These are phyloP conservation scores for Cryptococcus depauperatus DNA, from an alignment of 1,284 basidiomycete species.

Conservation along the genomic window DNA sequence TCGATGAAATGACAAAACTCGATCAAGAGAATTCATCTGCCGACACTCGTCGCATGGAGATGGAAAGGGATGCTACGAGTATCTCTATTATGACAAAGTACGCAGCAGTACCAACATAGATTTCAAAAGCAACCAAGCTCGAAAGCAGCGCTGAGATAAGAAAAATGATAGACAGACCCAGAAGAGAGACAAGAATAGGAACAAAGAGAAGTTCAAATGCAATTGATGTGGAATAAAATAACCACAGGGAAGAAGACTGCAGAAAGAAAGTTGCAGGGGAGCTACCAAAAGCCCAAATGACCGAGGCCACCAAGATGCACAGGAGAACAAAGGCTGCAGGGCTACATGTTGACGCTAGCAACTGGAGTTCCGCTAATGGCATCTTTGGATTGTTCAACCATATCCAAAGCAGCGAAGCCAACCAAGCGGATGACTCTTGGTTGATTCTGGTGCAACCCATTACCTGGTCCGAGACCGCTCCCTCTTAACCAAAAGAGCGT, in stretches of 20 bases:
- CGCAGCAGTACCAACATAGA: too few species aligned
- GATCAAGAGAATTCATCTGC: too few species aligned
- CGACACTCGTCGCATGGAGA: too few species aligned
- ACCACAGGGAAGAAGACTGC: background rate
- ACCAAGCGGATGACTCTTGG: too few species aligned
- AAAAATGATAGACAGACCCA: background rate
- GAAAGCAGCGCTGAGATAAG: background rate
- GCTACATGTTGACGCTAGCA: background rate
- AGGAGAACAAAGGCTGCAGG: background rate
- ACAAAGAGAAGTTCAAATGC: background rate
- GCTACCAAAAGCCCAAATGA: background rate
- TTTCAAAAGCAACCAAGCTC: background rate
- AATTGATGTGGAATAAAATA: background rate
- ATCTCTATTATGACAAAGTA: too few species aligned
- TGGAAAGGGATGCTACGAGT: too few species aligned
- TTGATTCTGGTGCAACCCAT: background rate
- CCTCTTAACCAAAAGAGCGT: background rate
- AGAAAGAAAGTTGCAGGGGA: background rate
- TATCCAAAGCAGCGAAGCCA: too few species aligned
- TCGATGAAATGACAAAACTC: slow-evolving; percentile 16
- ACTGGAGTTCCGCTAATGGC: background rate
- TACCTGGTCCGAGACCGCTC: background rate
- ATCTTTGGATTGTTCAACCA: background rate
- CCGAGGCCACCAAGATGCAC: background rate
- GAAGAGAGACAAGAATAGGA: too few species aligned